Percentiles rank a stretch among this genome's conserved stretches.
phyloP scores from a whole-genome alignment of 2,329 filamentous ascomycete species.

The Coniochaeta pulveracea region DNA sequence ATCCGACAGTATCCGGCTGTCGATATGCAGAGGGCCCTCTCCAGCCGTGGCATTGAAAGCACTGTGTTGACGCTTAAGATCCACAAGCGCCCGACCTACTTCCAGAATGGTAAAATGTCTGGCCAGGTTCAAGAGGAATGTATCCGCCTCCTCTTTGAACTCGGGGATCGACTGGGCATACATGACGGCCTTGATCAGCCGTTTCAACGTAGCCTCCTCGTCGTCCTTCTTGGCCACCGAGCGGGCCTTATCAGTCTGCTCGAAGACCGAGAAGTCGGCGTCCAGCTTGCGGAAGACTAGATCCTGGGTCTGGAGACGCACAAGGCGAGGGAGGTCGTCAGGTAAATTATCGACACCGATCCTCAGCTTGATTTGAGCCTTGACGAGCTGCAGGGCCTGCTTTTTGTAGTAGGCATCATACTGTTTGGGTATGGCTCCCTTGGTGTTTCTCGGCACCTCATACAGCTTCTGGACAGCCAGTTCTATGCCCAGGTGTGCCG shows the following conservation, averaged over 20 bases:
- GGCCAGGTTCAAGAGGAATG: constrained; percentile 70
- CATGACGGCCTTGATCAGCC: constrained; percentile 79
- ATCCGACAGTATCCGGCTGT: constrained; percentile 77
- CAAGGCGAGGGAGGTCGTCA: constrained; percentile 74
- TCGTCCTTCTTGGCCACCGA: constrained; percentile 80
- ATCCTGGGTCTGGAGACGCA: constrained; percentile 85
- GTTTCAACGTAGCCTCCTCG: constrained; percentile 74
- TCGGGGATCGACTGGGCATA: constrained; percentile 75
- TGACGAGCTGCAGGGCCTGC: constrained; percentile 81
- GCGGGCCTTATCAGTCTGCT: constrained; percentile 65
- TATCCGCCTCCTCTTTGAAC: constrained; percentile 63
- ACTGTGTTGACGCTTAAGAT: constrained; percentile 63
- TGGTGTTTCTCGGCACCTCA: constrained; percentile 59
- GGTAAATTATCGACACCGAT: constrained; percentile 81
- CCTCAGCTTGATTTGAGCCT: constrained; percentile 78
- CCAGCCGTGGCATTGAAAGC: constrained; percentile 78
- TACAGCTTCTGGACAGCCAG: constrained; percentile 79
- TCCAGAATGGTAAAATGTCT: constrained; percentile 87
- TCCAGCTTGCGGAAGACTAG: constrained; percentile 62
- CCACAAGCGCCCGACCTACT: constrained; percentile 72
- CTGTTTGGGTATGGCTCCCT: constrained; percentile 41
- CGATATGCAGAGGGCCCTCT: constrained; percentile 78
- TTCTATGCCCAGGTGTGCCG: constrained; percentile 75
- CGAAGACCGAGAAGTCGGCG: constrained; percentile 58
- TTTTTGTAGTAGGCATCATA: constrained; percentile 81